Conservation (phyloP, 1,284 basidiomycete species). For the Apiotrichum siamense region DNA sequence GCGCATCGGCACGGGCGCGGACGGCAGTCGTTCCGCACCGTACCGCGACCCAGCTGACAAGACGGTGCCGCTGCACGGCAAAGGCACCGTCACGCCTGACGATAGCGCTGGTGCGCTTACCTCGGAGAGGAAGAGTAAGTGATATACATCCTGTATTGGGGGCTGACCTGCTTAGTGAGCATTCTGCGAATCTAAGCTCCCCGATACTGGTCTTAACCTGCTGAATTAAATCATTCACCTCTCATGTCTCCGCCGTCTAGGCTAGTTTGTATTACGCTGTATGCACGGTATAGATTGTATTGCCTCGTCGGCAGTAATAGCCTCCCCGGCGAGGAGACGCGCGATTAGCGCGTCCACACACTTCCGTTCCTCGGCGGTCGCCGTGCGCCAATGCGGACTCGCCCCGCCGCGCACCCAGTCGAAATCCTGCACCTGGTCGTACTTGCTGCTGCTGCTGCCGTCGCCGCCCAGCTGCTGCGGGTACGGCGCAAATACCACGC, state of each 20-base stretch:
- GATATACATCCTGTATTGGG: constrained; percentile 17
- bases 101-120: constrained; percentile 4
- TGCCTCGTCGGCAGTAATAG: not conserved
- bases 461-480: constrained; percentile 38
- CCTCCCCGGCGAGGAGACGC: not conserved
- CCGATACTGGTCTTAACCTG: not conserved
- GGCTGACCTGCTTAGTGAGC: constrained; percentile 12
- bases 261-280: constrained; percentile 6
- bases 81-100: constrained; percentile 14
- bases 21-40: constrained; percentile 26
- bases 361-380: constrained; percentile 16
- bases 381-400: constrained; percentile 64
- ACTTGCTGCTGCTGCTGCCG: constrained; percentile 35
- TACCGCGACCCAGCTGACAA: not conserved
- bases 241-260: not conserved
- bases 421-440: constrained; percentile 63
- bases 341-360: not conserved
- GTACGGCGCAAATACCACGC: constrained; percentile 58
- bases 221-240: not conserved
- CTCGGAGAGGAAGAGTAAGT: constrained; percentile 5
- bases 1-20: constrained; percentile 15
- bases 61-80: not conserved
- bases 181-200: constrained; percentile 10
- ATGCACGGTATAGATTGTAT: constrained; percentile 6
- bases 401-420: constrained; percentile 66